Conservation (phyloP, 1,139 yeast genomes). For the Kodamaea sp. region DNA sequence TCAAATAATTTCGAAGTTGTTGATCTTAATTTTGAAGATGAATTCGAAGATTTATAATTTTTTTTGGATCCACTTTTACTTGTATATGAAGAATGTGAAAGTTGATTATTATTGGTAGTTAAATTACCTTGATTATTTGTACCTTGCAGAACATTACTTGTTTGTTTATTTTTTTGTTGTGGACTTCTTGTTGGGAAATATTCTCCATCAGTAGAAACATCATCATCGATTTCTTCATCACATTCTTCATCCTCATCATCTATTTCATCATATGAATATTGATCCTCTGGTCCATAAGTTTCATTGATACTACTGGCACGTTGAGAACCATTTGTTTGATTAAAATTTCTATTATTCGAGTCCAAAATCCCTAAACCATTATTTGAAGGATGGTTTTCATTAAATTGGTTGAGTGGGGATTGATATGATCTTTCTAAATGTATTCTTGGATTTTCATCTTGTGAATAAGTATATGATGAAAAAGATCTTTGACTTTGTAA, state of each 20-base stretch:
- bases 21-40: constrained; percentile 48
- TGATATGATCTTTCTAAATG: constrained; percentile 9
- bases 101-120: constrained; percentile 3
- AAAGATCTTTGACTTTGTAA: constrained; percentile 14
- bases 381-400: constrained; percentile 1
- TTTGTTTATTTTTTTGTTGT: constrained; percentile 1
- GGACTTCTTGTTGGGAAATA: constrained; percentile 9
- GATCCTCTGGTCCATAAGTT: constrained; percentile 14
- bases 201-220: constrained; percentile 32
- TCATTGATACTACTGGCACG: constrained; percentile 16
- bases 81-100: constrained; percentile 15
- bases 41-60: constrained; percentile 28
- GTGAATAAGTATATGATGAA: constrained; percentile 14
- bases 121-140: no score
- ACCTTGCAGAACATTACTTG: neutral
- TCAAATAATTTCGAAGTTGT: constrained; percentile 72
- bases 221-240: constrained; percentile 24
- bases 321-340: constrained; percentile 9
- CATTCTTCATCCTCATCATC: constrained; percentile 11
- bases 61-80: constrained; percentile 27
- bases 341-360: constrained; percentile 1
- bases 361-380: constrained; percentile 12
- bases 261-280: constrained; percentile 29
- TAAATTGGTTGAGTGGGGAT: constrained; percentile 6
- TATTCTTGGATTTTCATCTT: constrained; percentile 8